Conservation (phyloP, 1,284 basidiomycete species). For the Ganoderma lingzhi region DNA sequence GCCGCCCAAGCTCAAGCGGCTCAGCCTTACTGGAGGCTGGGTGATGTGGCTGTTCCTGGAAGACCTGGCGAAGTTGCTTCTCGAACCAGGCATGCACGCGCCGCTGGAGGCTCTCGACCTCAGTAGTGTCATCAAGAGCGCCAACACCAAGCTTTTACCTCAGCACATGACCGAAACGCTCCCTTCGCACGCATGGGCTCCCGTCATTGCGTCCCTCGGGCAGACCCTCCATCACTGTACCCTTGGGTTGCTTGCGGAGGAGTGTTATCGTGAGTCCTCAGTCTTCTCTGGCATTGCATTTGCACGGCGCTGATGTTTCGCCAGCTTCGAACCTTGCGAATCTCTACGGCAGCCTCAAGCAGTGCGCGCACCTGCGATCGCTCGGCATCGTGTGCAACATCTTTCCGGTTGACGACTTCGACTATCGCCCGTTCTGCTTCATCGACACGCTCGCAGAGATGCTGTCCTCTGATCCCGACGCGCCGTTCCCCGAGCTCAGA, state of each 20-base stretch:
- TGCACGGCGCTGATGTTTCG: neutral
- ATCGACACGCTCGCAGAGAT: neutral
- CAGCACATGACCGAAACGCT: neutral
- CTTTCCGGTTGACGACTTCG: neutral
- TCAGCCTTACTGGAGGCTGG: neutral
- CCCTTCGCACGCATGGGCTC: neutral
- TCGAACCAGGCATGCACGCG: neutral
- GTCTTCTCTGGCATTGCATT: neutral
- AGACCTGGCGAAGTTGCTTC: neutral
- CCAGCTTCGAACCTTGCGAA: neutral
- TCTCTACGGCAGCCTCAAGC: neutral
- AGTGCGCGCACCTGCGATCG: neutral
- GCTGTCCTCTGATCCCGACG: neutral
- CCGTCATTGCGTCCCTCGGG: neutral
- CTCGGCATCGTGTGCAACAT: neutral
- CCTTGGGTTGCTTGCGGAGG: neutral
- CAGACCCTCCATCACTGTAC: neutral
- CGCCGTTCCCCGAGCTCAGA: neutral
- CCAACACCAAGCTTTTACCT: neutral
- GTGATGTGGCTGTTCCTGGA: neutral
- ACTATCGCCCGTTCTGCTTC: neutral
- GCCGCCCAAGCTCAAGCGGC: neutral
- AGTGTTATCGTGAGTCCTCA: neutral
- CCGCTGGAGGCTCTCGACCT: neutral
- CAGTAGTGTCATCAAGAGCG: neutral